These are phyloP conservation scores for Pseudophaeomoniella oleicola DNA, from an alignment of 2,329 filamentous ascomycete species.

Conservation along the genomic window DNA sequence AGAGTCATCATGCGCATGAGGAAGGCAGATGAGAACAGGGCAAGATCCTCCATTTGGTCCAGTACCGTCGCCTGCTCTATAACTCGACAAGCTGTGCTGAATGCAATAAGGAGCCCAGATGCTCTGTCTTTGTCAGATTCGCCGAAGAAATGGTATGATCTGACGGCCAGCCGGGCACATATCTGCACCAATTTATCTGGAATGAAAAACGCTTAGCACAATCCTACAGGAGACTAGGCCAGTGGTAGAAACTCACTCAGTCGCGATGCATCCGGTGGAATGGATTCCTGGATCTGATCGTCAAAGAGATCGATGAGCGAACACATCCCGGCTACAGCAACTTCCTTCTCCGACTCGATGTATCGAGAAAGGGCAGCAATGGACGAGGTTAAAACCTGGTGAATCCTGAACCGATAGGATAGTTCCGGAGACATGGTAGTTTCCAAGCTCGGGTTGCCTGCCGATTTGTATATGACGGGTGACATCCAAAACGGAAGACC, in stretches of 20 bases:
- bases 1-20: neutral
- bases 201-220: slow-evolving; percentile 1
- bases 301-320: slow-evolving; percentile 6
- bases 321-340: slow-evolving; percentile 2
- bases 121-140: neutral
- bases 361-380: slow-evolving; percentile 4
- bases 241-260: too few relatives aligned
- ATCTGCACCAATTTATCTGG: slow-evolving; percentile 4
- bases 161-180: slow-evolving; percentile 2
- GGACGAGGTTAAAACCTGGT: slow-evolving; percentile 3
- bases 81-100: neutral
- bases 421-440: slow-evolving; percentile 2
- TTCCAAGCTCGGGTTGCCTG: slow-evolving; percentile 1
- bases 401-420: slow-evolving; percentile 3
- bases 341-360: neutral
- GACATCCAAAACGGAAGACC: slow-evolving; percentile 4
- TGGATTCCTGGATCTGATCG: slow-evolving; percentile 2
- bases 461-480: slow-evolving; percentile 1
- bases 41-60: neutral
- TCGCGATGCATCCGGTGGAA: slow-evolving; percentile 2
- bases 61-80: neutral
- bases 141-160: neutral
- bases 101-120: neutral
- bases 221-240: too few relatives aligned
- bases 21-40: neutral